Base-by-base conservation (phyloP, 106 monocot genomes). In the Dendrobium officinale region DNA sequence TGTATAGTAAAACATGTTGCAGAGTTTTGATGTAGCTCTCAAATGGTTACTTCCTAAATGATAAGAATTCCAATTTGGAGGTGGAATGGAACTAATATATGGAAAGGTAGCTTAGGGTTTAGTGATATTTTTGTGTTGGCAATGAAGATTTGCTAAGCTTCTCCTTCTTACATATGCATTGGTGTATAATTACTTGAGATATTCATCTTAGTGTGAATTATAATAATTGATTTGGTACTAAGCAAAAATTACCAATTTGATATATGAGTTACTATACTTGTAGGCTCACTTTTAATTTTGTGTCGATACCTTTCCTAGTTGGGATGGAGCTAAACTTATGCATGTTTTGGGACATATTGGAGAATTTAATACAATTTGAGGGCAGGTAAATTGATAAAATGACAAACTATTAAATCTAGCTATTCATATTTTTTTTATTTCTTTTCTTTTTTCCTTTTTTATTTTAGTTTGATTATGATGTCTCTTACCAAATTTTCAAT, bases 271-370 rank as follows among this genome's bases (percentile, higher is more conserved):
- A 37, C 3, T 37, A 37, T 66, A 37, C 41, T 16, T 24, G 37
- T 85, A 99, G 99, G 87, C 95, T 27, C 99, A 99, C 81, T 99
- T 95, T 81, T 84, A 95, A 15, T 99, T 99, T 88, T 99, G 95
- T 17, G 95, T 95, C 22, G 95, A 99, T 73, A 99, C 99, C 27
- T 95, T 99, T 67, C 99, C 99, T 42, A 99, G 99, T 66, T 99
- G 99, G 99, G 99, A 99, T 78, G 93, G 99, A 85, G 99, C 99
- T 83, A 95, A 99, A 68, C 99, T 95, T 0, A 99, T 99, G 99
- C 99, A 95, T 87, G 84, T 99, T 79, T 78, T 99, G 82, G 99
- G 99, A 47, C 95, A 99, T 81, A 99, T 95, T 90, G 99, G 99
- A 78, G 99, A 99, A 83, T 95, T 99, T 44, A 99, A 99, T 80